Evolutionary conservation across 1,284 basidiomycete genomes (phyloP), one percentile per base, ranked within the genome.

Genomic region (Microbotryum saponariae): DNA sequence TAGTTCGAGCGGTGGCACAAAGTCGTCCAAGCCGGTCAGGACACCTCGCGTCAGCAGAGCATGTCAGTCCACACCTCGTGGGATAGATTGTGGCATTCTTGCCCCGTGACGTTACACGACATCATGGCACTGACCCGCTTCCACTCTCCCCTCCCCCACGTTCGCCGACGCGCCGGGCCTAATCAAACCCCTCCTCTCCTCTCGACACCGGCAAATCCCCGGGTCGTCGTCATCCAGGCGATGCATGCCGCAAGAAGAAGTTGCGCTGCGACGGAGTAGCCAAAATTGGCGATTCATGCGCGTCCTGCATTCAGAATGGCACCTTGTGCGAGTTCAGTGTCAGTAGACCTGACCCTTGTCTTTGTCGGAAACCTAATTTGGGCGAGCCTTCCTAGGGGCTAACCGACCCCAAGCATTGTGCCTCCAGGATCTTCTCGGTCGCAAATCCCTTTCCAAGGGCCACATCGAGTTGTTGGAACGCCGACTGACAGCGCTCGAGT

Each of bases 401-500:
- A 12, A 42, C 37, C 37, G 37, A 42, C 1, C 37, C 14, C 37
- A 42, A 42, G 37, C 37, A 18, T 42, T 18, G 12, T 18, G 16
- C 37, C 18, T 42, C 37, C 37, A 42, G 37, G 37, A 42, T 42
- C 16, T 42, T 4, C 10, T 42, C 14, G 16, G 37, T 42, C 37
- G 37, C 37, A 42, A 42, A 42, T 12, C 5, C 12, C 37, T 16
- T 31, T 86, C 89, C 1, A 89, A 91, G 77, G 88, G 88, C 82
- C 91, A 72, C 63, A 82, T 76, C 23, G 87, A 89, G 66, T 81
- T 79, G 29, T 76, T 90, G 9, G 87, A 90, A 73, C 83, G 79
- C 63, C 79, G 87, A 10, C 76, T 89, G 18, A 82, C 83, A 61
- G 83, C 85, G 66, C 80, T 89, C 77, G 87, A 90, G 71, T 80